These are phyloP conservation scores for Arabis alpina DNA, from an alignment of 345 rosid species.

Conservation along the genomic window DNA sequence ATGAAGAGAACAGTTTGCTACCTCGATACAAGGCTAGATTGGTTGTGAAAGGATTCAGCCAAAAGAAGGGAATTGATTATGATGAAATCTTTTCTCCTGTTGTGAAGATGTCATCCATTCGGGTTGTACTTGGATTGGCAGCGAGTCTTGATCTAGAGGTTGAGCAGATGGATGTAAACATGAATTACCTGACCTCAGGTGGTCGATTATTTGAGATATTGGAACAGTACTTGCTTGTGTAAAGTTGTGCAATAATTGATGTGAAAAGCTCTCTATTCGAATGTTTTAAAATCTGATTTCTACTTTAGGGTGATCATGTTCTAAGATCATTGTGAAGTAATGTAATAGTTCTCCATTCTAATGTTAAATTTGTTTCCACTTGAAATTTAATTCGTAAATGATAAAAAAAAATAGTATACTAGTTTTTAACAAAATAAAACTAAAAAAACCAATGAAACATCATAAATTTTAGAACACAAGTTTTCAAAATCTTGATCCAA, in stretches of 20 bases:
- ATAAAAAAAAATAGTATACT: too few species aligned
- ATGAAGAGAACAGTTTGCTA: too few species aligned
- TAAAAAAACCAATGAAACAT: too few species aligned
- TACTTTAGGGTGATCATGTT: background rate
- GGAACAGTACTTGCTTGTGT: background rate
- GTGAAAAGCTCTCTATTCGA: slow-evolving; percentile 17
- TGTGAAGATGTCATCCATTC: too few species aligned
- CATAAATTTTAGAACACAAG: background rate
- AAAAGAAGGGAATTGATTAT: too few species aligned
- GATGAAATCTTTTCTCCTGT: too few species aligned
- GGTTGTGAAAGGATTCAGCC: too few species aligned
- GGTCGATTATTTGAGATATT: slow-evolving; percentile 8
- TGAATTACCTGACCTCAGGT: background rate
- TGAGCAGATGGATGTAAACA: too few species aligned
- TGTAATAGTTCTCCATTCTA: slow-evolving; percentile 23
- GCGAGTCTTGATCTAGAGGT: too few species aligned
- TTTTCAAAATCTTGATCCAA: slow-evolving; percentile 37
- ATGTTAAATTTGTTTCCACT: slow-evolving; percentile 25
- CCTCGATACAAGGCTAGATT: too few species aligned
- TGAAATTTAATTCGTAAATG: background rate
- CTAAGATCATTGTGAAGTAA: slow-evolving; percentile 16
- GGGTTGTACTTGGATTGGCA: too few species aligned
- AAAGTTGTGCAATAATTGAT: slow-evolving; percentile 13
- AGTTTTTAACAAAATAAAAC: too few species aligned
- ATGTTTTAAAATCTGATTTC: slow-evolving; percentile 4